Conservation (phyloP, 371 early-diverging fungal genomes). For the Lichtheimia hyalospora region DNA sequence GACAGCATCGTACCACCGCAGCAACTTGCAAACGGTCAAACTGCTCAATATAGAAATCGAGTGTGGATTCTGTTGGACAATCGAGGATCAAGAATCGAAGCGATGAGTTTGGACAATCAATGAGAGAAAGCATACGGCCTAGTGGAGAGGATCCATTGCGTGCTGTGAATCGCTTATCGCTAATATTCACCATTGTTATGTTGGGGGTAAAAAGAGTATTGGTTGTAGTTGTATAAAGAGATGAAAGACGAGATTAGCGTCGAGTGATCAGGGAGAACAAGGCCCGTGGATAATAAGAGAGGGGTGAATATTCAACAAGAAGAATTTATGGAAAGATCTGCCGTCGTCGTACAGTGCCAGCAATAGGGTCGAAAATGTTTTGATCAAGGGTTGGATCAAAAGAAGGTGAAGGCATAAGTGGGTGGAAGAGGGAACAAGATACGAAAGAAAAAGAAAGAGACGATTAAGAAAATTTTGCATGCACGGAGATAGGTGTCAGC, state of each 20-base stretch:
- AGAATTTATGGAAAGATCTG: conserved; percentile 1
- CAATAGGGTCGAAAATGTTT: conserved; percentile 10
- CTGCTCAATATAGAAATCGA: conserved; percentile 77
- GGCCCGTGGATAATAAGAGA: background rate
- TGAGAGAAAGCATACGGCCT: conserved; percentile 23
- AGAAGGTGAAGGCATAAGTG: background rate
- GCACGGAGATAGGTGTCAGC: background rate
- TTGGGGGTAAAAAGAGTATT: background rate
- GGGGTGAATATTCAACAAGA: background rate
- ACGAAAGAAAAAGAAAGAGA: background rate
- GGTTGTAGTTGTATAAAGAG: background rate
- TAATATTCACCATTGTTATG: conserved; percentile 11
- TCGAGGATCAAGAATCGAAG: conserved; percentile 87
- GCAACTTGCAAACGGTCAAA: conserved; percentile 71
- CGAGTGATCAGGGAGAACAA: background rate
- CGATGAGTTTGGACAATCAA: conserved; percentile 22
- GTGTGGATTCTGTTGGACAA: conserved; percentile 82
- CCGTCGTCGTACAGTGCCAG: conserved; percentile 8
- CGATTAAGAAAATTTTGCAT: background rate
- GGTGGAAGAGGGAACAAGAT: conserved; percentile 2
- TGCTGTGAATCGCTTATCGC: conserved; percentile 8
- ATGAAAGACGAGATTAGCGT: background rate
- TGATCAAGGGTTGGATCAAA: conserved; percentile 12
- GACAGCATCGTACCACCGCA: conserved; percentile 83
- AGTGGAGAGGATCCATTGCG: conserved; percentile 6